Base-by-base conservation (phyloP, 1,284 basidiomycete species). In the Trametes hirsuta region DNA sequence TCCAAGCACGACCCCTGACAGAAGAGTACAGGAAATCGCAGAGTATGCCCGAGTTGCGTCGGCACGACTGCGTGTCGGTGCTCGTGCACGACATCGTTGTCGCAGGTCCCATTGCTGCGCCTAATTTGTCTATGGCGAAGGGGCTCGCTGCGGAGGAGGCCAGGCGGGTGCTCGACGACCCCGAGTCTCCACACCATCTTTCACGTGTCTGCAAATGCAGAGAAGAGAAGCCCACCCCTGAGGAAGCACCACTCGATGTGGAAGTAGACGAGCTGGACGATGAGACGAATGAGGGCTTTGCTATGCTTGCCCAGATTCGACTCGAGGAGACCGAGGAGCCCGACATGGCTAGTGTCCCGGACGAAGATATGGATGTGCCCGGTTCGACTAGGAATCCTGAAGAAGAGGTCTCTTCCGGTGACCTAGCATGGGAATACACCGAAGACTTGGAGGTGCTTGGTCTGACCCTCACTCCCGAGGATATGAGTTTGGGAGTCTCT, bases 141-240 rank as follows among this genome's bases (percentile, higher is more conserved):
- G 86, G 85, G 25, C 78, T 86, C 45, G 88, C 83, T 3, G 81
- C 88, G 1, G 85, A 88, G 69, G 75, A 79, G 21, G 88, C 89
- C 0, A 74, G 83, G 34, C 69, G 73, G 18, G 71, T 83, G 35
- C 76, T 92, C 53, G 76, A 75, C 53, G 81, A 89, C 59, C 62
- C 74, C 2, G 68, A 67, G 14, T 80, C 79, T 24, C 77, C 80
- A 2, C 77, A 78, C 54, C 74, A 70, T 35, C 72, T 90, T 36
- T 61, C 67, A 0, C 71, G 74, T 11, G 52, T 91, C n/a, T 91
- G 89, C 66, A 73, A 79, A 50, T 91, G 89, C 53, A 52, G 48
- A 21, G 45, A 69, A 47, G 40, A 51, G 22, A 34, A 54, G 30
- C 15, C 18, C 4, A 37, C 51, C 3, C 21, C 11, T 34, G 41